These are phyloP conservation scores for Ajuga reptans DNA, from an alignment of 305 asterid genomes.

Conservation along the genomic window DNA sequence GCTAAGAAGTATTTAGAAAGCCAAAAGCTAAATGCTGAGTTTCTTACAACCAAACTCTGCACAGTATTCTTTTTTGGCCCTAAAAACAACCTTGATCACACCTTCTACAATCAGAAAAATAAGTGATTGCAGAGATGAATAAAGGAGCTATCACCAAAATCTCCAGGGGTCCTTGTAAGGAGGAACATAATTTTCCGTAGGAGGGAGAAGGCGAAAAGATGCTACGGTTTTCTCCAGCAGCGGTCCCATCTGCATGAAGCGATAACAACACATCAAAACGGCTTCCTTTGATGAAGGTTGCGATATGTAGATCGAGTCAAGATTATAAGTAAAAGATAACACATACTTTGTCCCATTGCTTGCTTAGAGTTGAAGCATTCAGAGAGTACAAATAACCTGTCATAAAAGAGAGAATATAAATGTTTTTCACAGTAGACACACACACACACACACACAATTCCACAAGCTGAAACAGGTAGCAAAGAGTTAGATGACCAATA, in stretches of 20 bases:
- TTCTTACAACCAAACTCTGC: not conserved
- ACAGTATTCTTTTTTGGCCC: not conserved
- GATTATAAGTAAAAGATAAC: not conserved
- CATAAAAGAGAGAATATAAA: not conserved
- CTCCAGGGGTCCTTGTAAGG: conserved; percentile 95
- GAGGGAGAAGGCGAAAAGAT: conserved; percentile 74
- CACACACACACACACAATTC: too few relatives aligned
- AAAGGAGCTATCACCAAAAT: conserved; percentile 57
- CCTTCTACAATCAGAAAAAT: not conserved
- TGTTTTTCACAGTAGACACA: too few relatives aligned
- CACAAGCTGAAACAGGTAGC: too few relatives aligned
- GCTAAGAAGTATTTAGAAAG: not conserved
- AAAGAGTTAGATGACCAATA: not conserved
- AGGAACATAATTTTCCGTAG: conserved; percentile 86
- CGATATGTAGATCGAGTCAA: not conserved
- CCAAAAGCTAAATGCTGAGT: conserved; percentile 13
- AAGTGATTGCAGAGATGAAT: not conserved
- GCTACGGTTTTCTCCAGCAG: conserved; percentile 52
- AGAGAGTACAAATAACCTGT: conserved; percentile 82
- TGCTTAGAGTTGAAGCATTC: conserved; percentile 81
- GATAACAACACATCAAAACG: conserved; percentile 16
- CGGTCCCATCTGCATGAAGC: conserved; percentile 68
- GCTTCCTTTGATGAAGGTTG: not conserved
- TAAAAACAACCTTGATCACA: conserved; percentile 9
- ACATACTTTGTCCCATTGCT: conserved; percentile 76